Evolutionary conservation across 176 grass and related monocot genomes (phyloP).

Genomic region (Zea luxurians): DNA sequence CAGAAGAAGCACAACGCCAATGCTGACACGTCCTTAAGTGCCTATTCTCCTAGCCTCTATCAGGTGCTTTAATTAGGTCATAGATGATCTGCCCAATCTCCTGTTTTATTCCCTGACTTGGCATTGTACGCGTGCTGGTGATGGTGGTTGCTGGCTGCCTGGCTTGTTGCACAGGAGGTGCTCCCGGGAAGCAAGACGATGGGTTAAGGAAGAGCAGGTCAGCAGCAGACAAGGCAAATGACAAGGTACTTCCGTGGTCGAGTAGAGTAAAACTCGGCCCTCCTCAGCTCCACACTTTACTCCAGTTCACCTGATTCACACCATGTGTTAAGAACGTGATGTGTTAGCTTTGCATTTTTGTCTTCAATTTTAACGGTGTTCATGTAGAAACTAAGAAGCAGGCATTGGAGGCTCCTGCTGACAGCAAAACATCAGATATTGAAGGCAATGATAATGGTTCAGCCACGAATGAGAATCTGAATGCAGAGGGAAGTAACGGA

Average conservation of each 20-base stretch:
- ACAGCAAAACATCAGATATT: slow-evolving; percentile 9
- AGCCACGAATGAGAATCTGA: background rate
- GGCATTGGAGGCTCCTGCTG: background rate
- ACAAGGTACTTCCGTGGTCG: slow-evolving; percentile 23
- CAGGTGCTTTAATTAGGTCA: too few species aligned
- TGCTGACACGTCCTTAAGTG: slow-evolving; percentile 24
- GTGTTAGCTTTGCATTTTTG: background rate
- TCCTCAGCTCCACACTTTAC: background rate
- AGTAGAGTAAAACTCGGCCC: background rate
- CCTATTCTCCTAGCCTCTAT: too few species aligned
- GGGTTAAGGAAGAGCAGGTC: slow-evolving; percentile 28
- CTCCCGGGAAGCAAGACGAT: slow-evolving; percentile 13
- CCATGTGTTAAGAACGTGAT: background rate
- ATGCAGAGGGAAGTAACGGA: slow-evolving; percentile 26
- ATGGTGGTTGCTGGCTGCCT: background rate
- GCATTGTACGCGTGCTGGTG: background rate
- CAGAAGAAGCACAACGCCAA: slow-evolving; percentile 45
- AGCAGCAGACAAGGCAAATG: background rate
- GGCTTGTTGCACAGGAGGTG: background rate
- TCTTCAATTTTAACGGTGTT: background rate
- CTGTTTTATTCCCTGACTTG: background rate
- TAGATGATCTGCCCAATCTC: too few species aligned
- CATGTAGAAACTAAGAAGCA: slow-evolving; percentile 41
- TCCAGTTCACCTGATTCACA: background rate
- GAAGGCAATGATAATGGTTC: slow-evolving; percentile 25